phyloP scores from a whole-genome alignment of 371 early-diverging fungal species.

The Circinella minor region DNA sequence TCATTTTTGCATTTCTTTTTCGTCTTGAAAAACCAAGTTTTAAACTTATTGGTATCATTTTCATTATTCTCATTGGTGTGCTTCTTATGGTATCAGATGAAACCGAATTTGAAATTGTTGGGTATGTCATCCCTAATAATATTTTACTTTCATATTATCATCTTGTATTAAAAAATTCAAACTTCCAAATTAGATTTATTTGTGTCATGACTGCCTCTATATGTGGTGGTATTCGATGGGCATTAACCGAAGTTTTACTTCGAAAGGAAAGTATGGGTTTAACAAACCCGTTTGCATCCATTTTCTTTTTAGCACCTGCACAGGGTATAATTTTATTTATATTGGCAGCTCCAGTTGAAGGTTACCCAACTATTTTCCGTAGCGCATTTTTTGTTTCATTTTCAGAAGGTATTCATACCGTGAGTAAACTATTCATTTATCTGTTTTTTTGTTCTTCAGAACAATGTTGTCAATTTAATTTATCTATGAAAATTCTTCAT shows the following conservation, averaged over 20 bases:
- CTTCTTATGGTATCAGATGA: slow-evolving; percentile 86
- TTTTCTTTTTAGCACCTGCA: slow-evolving; percentile 76
- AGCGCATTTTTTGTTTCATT: slow-evolving; percentile 53
- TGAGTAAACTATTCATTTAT: slow-evolving; percentile 21
- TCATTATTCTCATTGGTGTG: slow-evolving; percentile 80
- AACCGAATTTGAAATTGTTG: slow-evolving; percentile 63
- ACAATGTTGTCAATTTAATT: no score
- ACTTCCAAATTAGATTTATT: slow-evolving; percentile 27
- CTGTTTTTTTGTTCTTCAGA: background rate
- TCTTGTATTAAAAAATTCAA: background rate
- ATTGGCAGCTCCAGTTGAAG: slow-evolving; percentile 69
- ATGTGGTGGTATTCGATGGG: slow-evolving; percentile 85
- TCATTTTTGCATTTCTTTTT: slow-evolving; percentile 89
- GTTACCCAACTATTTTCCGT: slow-evolving; percentile 58
- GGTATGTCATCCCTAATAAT: background rate
- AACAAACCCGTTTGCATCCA: slow-evolving; percentile 84
- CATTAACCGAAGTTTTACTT: slow-evolving; percentile 87
- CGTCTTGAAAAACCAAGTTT: slow-evolving; percentile 77
- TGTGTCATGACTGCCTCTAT: slow-evolving; percentile 82
- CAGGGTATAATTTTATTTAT: slow-evolving; percentile 69
- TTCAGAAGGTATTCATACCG: slow-evolving; percentile 42
- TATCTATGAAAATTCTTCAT: background rate
- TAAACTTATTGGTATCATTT: slow-evolving; percentile 72
- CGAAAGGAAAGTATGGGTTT: slow-evolving; percentile 74
- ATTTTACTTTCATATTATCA: no score